Evolutionary conservation across 2,329 filamentous ascomycete species (phyloP), one percentile per base, ranked within the genome.

Genomic region (Cordyceps fumosorosea): DNA sequence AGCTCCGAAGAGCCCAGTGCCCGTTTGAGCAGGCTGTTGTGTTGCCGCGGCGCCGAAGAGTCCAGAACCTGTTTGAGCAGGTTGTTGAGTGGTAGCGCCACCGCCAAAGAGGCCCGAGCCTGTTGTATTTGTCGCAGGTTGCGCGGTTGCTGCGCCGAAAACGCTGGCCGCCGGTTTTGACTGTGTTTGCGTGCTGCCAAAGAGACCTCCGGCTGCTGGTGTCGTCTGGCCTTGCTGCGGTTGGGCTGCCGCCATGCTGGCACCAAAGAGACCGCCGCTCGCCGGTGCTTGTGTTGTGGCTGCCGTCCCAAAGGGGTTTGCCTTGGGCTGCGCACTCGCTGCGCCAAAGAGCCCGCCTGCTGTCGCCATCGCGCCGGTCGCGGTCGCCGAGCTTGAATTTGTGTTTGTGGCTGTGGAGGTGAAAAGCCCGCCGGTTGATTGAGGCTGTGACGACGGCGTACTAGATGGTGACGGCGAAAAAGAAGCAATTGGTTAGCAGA

Each of bases 311-410:
- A 75, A 76, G 40, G 76, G 66, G 12, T 70, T 64, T 34, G 68
- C 61, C 62, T 71, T 71, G 32, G 65, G 67, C 65, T 70, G 70
- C 20, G 67, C 24, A 10, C 18, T 32, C 3, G 59, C 60, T 32
- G 55, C 64, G 42, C 74, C 75, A 65, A 77, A 78, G 34, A 78
- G 65, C 56, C 75, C 71, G 48, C 76, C 72, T 22, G 71, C 69
- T 22, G 73, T 72, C 53, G 76, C 71, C 69, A 77, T 76, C n/a
- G 57, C 37, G 37, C 57, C 57, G 61, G 59, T 68, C 70, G 66
- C 48, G 62, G 59, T 68, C 69, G 66, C 65, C 18, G 71, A 48
- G 29, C 20, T 62, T n/a, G 47, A 65, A 22, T 68, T 71, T 64
- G 71, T 64, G 56, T 68, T 65, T 42, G 69, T 63, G 29, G 66